Percentiles rank a stretch among this genome's conserved stretches.
Conservation (phyloP, 805 yeast genomes). For the Candida railenensis region DNA sequence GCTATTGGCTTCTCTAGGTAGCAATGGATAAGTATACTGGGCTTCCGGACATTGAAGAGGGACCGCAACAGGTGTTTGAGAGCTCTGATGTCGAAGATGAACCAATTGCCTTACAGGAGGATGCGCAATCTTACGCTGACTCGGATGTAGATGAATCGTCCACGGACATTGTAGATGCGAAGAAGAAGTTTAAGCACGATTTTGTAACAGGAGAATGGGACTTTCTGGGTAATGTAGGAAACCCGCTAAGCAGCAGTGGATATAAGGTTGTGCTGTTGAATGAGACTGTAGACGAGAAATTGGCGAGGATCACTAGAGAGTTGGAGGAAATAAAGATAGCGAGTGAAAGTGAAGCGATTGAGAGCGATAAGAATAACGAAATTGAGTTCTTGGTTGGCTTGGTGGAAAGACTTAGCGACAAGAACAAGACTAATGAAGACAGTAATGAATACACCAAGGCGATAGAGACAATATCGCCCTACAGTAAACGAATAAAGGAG, state of each 20-base stretch:
- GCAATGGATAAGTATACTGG: conserved; percentile 12
- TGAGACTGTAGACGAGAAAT: conserved; percentile 39
- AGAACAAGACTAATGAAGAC: not conserved
- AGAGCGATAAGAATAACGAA: not conserved
- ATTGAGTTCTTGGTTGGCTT: conserved; percentile 7
- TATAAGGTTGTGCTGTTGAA: conserved; percentile 18
- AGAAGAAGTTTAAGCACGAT: conserved; percentile 22
- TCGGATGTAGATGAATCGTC: conserved; percentile 15
- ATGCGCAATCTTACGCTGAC: conserved; percentile 4
- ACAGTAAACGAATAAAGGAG: conserved; percentile 6
- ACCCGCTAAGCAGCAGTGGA: conserved; percentile 21
- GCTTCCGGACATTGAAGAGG: conserved; percentile 20
- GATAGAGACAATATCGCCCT: not conserved
- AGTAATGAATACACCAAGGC: not conserved
- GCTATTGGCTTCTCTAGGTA: too few species aligned
- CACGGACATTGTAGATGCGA: conserved; percentile 15
- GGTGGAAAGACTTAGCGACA: conserved; percentile 5
- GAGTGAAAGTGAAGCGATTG: not conserved
- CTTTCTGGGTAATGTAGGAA: conserved; percentile 33
- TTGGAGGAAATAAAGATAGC: conserved; percentile 31
- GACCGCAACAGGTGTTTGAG: conserved; percentile 35
- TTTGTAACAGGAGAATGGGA: conserved; percentile 24
- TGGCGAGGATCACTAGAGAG: conserved; percentile 38
- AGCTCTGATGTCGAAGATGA: conserved; percentile 41
- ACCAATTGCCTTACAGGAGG: not conserved